Evolutionary conservation across 2,329 filamentous ascomycete species (phyloP).

Genomic region (Epichloe scottii): DNA sequence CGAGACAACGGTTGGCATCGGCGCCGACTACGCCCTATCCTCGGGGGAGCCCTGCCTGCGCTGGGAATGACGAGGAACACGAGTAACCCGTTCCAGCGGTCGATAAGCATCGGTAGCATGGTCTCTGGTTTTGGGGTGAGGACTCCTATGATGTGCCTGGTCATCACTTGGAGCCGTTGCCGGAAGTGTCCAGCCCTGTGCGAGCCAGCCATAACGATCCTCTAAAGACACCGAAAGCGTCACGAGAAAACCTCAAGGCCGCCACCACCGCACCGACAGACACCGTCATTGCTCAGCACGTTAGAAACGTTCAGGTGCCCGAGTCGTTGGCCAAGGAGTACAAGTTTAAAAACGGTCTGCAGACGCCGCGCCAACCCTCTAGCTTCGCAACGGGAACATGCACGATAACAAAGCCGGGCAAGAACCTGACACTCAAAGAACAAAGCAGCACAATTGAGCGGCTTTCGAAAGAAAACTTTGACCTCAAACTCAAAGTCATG

Average conservation of each 20-base stretch:
- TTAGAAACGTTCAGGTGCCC: conserved; percentile 82
- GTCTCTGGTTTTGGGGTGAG: conserved; percentile 55
- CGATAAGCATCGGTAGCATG: conserved; percentile 83
- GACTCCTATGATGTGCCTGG: conserved; percentile 35
- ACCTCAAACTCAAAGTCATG: conserved; percentile 93
- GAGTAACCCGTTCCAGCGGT: conserved; percentile 51
- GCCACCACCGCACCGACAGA: conserved; percentile 55
- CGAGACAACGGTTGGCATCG: conserved; percentile 54
- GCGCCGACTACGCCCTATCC: conserved; percentile 70
- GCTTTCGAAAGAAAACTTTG: conserved; percentile 95
- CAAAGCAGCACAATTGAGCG: conserved; percentile 96
- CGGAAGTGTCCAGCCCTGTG: conserved; percentile 33
- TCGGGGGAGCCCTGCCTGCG: conserved; percentile 62
- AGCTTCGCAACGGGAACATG: conserved; percentile 26
- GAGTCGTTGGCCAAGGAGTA: conserved; percentile 82
- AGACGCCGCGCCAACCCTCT: conserved; percentile 43
- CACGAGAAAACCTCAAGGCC: conserved; percentile 32
- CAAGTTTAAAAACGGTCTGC: conserved; percentile 56
- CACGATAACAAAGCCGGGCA: conserved; percentile 42
- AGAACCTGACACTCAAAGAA: conserved; percentile 82
- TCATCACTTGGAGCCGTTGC: conserved; percentile 35
- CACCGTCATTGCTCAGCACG: conserved; percentile 76
- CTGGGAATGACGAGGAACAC: conserved; percentile 35
- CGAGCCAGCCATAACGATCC: conserved; percentile 27
- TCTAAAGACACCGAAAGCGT: conserved; percentile 59